phyloP scores from a whole-genome alignment of 1,284 basidiomycete species.

The Puccinia polysora region DNA sequence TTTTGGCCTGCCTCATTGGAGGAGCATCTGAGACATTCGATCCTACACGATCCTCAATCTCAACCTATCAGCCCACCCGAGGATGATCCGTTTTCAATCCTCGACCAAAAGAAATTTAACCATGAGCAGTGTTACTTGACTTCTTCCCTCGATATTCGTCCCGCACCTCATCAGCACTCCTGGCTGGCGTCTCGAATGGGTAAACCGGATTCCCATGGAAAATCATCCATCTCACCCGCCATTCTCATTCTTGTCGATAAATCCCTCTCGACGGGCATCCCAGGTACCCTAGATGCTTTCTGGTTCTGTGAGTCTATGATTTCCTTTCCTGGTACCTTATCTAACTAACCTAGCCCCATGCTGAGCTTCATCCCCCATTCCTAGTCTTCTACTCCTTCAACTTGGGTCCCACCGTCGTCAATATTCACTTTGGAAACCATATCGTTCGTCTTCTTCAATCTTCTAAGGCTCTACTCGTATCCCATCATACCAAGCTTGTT shows the following conservation, averaged over 20 bases:
- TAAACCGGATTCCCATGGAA: conserved; percentile 5
- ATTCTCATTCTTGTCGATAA: conserved; percentile 37
- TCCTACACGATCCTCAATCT: neutral
- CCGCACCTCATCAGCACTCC: neutral
- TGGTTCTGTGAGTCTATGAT: conserved; percentile 31
- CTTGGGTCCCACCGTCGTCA: conserved; percentile 22
- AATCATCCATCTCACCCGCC: conserved; percentile 18
- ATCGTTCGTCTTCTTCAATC: conserved; percentile 5
- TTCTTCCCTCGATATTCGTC: neutral
- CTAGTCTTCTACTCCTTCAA: conserved; percentile 40
- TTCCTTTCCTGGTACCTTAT: neutral
- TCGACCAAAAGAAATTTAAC: conserved; percentile 3
- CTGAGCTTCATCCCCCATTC: neutral
- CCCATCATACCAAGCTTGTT: too few relatives aligned
- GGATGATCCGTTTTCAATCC: conserved; percentile 9
- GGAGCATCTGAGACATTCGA: conserved; percentile 19
- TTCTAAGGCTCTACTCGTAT: too few relatives aligned
- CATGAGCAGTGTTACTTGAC: conserved; percentile 31
- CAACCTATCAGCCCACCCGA: neutral
- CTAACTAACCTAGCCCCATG: neutral
- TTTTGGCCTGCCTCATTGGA: conserved; percentile 27
- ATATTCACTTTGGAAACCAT: conserved; percentile 39
- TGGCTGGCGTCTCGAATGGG: conserved; percentile 19
- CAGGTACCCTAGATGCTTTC: conserved; percentile 28
- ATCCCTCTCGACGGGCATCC: conserved; percentile 23